Percentiles rank a stretch among this genome's conserved stretches.
These are phyloP conservation scores for Sicyos baderoa DNA, from an alignment of 306 rosid genomes.

Conservation along the genomic window DNA sequence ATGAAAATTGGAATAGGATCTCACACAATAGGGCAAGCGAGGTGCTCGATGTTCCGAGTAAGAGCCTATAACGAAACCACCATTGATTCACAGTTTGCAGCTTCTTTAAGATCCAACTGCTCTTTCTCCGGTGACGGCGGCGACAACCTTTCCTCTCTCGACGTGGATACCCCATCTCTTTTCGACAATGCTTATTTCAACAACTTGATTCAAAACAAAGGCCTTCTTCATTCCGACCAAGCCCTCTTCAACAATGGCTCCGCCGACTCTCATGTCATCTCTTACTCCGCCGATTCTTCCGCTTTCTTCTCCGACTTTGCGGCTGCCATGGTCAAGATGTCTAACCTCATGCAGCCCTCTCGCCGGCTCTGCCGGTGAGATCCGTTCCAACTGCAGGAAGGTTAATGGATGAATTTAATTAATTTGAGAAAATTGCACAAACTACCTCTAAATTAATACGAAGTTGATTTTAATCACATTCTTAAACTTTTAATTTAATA, in stretches of 20 bases:
- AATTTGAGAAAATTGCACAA: no score
- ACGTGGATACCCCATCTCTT: not conserved
- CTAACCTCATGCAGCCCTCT: constrained; percentile 15
- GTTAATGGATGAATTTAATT: not conserved
- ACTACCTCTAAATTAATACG: no score
- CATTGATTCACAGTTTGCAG: constrained; percentile 26
- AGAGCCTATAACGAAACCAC: constrained; percentile 34
- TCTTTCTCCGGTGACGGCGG: constrained; percentile 29
- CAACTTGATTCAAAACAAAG: constrained; percentile 18
- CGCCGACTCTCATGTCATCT: constrained; percentile 24
- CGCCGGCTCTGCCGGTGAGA: constrained; percentile 10
- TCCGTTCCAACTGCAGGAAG: constrained; percentile 20
- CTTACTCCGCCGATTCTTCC: constrained; percentile 18
- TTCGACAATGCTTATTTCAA: constrained; percentile 24
- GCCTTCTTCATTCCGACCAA: constrained; percentile 27
- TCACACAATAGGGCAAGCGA: constrained; percentile 32
- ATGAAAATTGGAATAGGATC: constrained; percentile 14
- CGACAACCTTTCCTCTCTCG: constrained; percentile 19
- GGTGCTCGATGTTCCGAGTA: constrained; percentile 22
- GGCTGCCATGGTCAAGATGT: constrained; percentile 32
- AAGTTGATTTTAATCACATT: no score
- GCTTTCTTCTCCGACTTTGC: constrained; percentile 35
- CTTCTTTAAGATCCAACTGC: constrained; percentile 18
- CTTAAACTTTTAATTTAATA: no score
- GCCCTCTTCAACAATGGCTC: constrained; percentile 26